Percentiles rank a stretch among this genome's conserved stretches.
Evolutionary conservation across 148 eudicot species (phyloP).

Genomic region (Rhododendron mucronatum): DNA sequence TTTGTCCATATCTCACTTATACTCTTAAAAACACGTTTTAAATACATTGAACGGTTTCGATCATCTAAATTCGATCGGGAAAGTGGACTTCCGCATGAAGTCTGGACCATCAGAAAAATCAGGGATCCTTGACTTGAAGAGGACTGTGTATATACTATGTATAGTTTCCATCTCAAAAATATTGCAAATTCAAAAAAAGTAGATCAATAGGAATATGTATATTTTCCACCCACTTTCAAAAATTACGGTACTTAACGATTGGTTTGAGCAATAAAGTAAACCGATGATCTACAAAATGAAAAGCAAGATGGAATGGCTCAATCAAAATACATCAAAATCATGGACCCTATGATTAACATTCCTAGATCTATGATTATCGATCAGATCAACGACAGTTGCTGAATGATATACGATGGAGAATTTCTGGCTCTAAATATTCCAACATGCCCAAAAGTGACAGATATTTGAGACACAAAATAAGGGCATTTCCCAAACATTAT

Average conservation of each 20-base stretch:
- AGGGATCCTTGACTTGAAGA: too few relatives aligned
- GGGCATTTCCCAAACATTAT: neutral
- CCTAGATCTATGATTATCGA: neutral
- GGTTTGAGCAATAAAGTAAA: neutral
- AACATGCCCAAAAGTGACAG: neutral
- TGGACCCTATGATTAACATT: neutral
- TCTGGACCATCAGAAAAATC: too few relatives aligned
- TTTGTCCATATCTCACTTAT: accelerated
- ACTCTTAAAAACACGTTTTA: too few relatives aligned
- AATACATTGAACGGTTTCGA: too few relatives aligned
- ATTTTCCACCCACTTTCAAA: too few relatives aligned
- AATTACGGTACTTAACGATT: too few relatives aligned
- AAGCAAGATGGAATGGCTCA: neutral
- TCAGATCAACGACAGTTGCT: neutral
- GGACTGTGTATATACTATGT: too few relatives aligned
- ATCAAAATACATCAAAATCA: neutral
- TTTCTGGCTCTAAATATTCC: neutral
- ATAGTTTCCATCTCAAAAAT: too few relatives aligned
- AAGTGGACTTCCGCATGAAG: too few relatives aligned
- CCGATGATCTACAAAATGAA: neutral
- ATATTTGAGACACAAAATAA: neutral
- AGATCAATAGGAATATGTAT: too few relatives aligned
- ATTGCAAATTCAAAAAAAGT: too few relatives aligned
- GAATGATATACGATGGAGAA: neutral
- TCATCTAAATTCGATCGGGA: too few relatives aligned